phyloP scores from a whole-genome alignment of 306 rosid species.

The Argentina anserina region DNA sequence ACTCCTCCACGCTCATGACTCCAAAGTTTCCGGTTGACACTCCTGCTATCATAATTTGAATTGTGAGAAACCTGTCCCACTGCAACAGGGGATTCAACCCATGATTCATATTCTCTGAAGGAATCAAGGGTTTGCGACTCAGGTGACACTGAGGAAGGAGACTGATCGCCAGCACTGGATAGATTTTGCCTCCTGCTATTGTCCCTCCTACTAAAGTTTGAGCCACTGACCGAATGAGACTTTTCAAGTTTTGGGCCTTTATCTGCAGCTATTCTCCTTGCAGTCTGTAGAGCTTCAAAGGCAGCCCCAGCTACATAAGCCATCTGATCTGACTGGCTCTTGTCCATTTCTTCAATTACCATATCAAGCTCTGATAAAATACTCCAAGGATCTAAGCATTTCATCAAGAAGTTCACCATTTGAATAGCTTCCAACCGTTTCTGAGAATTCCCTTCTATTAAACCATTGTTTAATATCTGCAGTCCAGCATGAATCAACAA shows the following conservation, averaged over 20 bases:
- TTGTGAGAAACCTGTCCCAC: conserved; percentile 35
- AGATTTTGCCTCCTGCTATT: conserved; percentile 35
- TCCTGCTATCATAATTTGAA: conserved; percentile 35
- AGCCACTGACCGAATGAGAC: conserved; percentile 55
- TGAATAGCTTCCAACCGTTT: conserved; percentile 65
- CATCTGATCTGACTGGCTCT: conserved; percentile 74
- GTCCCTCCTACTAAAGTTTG: conserved; percentile 53
- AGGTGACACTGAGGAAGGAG: conserved; percentile 56
- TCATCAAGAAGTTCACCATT: conserved; percentile 85
- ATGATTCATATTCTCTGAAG: conserved; percentile 60
- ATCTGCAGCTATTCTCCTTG: conserved; percentile 45
- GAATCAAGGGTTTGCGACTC: conserved; percentile 62
- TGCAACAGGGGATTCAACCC: conserved; percentile 56
- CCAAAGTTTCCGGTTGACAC: conserved; percentile 76
- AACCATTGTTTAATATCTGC: conserved; percentile 46
- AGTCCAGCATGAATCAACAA: conserved; percentile 64
- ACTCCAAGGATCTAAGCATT: conserved; percentile 68
- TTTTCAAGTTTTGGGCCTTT: conserved; percentile 44
- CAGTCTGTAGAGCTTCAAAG: conserved; percentile 82
- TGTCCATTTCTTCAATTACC: conserved; percentile 75
- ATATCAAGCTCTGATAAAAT: conserved; percentile 62
- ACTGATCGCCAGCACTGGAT: conserved; percentile 39
- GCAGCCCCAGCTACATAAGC: conserved; percentile 81
- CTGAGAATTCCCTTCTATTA: conserved; percentile 69
- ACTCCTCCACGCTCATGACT: conserved; percentile 61